Evolutionary conservation across 163 green algal genomes (phyloP).

Genomic region (Smithsoniella earleae): DNA sequence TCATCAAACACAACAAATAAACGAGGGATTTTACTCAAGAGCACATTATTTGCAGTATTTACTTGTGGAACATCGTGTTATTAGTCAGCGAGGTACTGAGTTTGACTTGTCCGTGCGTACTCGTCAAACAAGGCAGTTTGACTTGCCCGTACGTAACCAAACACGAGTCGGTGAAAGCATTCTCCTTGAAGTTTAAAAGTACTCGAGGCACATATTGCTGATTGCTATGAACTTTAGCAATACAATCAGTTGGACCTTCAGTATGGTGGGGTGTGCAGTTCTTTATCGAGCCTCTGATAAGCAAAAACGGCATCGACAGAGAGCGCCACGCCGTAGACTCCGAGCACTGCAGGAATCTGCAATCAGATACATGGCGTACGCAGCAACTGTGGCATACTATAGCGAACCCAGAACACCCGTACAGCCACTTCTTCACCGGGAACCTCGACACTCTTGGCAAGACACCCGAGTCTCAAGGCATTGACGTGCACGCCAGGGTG

Average conservation of each 20-base stretch:
- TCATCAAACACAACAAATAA: too few species aligned
- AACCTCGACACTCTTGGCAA: constrained; percentile 65
- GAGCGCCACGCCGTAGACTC: constrained; percentile 52
- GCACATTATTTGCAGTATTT: too few species aligned
- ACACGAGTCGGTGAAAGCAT: not conserved
- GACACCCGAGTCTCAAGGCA: constrained; percentile 42
- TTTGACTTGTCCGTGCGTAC: too few species aligned
- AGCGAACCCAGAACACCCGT: constrained; percentile 53
- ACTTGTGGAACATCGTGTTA: too few species aligned
- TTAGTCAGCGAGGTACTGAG: too few species aligned
- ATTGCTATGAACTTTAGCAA: not conserved
- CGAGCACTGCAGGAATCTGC: constrained; percentile 58
- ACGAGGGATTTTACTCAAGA: too few species aligned
- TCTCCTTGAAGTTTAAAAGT: not conserved
- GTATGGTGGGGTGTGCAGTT: constrained; percentile 52
- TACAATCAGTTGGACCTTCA: not conserved
- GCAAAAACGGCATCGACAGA: constrained; percentile 56
- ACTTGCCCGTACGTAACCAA: too few species aligned
- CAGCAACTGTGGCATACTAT: constrained; percentile 39
- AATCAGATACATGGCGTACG: constrained; percentile 49
- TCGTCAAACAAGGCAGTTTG: too few species aligned
- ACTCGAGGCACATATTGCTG: not conserved
- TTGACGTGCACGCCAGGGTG: constrained; percentile 51
- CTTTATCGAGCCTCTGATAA: constrained; percentile 70
- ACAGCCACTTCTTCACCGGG: constrained; percentile 63